Conservation (phyloP, 352 stramenopile species). For the Globisporangium echinulatum region DNA sequence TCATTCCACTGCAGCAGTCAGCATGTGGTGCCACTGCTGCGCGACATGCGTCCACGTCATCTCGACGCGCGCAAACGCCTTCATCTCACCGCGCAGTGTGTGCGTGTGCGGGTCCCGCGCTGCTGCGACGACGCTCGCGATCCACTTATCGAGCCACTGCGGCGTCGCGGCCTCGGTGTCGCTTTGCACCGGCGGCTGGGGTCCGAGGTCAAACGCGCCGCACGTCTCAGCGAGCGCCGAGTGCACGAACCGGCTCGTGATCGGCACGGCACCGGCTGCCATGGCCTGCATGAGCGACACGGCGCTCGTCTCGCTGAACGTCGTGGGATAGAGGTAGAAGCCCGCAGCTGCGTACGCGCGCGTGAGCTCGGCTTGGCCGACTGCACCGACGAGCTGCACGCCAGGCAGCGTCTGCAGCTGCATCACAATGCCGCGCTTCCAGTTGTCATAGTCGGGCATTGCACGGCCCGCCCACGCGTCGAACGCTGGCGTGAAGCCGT, state of each 20-base stretch:
- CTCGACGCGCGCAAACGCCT: slow-evolving; percentile 39
- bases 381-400: slow-evolving; percentile 74
- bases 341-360: slow-evolving; percentile 60
- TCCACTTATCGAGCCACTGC: slow-evolving; percentile 44
- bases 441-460: slow-evolving; percentile 49
- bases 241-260: slow-evolving; percentile 66
- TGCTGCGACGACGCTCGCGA: slow-evolving; percentile 38
- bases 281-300: slow-evolving; percentile 92
- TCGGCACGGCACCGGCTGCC: slow-evolving; percentile 83
- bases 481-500: slow-evolving; percentile 83
- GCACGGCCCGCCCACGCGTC: slow-evolving; percentile 42
- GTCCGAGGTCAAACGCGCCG: slow-evolving; percentile 68
- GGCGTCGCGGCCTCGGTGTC: background rate
- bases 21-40: slow-evolving; percentile 31
- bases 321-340: slow-evolving; percentile 90
- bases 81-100: slow-evolving; percentile 41
- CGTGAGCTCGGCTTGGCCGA: slow-evolving; percentile 69
- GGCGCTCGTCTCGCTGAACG: slow-evolving; percentile 87
- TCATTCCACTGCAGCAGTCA: background rate
- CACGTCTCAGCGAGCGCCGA: slow-evolving; percentile 72
- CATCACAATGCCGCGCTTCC: slow-evolving; percentile 43
- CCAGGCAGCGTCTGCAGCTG: slow-evolving; percentile 25
- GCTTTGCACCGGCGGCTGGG: slow-evolving; percentile 9
- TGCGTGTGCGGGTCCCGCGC: slow-evolving; percentile 23
- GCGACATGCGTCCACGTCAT: slow-evolving; percentile 57